Evolutionary conservation across 805 yeast species (phyloP).

Genomic region (Saccharomycopsis vini): DNA sequence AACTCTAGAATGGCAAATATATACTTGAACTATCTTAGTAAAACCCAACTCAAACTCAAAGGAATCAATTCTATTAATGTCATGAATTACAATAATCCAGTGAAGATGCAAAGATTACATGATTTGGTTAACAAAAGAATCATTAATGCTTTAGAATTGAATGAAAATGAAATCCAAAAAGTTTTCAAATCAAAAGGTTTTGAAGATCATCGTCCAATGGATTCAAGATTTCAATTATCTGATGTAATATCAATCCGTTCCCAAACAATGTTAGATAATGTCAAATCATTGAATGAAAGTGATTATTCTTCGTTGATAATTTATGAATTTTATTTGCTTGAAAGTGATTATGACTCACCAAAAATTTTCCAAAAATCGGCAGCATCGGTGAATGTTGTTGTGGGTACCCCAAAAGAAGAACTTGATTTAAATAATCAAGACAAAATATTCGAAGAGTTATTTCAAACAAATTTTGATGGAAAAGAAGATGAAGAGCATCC

Average conservation of each 20-base stretch:
- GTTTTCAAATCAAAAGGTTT: background rate
- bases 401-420: slow-evolving; percentile 7
- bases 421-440: background rate
- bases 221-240: slow-evolving; percentile 6
- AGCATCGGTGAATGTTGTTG: slow-evolving; percentile 9
- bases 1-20: background rate
- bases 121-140: slow-evolving; percentile 7
- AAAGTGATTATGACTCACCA: slow-evolving; percentile 5
- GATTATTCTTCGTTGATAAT: slow-evolving; percentile 4
- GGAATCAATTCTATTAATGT: slow-evolving; percentile 1
- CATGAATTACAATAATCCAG: slow-evolving; percentile 8
- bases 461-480: slow-evolving; percentile 3
- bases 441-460: slow-evolving; percentile 6
- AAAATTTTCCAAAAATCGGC: background rate
- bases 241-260: slow-evolving; percentile 2
- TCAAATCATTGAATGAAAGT: background rate
- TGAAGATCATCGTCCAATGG: slow-evolving; percentile 13
- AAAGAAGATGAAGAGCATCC: slow-evolving; percentile 6
- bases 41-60: slow-evolving; percentile 1
- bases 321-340: slow-evolving; percentile 11
- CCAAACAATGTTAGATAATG: background rate
- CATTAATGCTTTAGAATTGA: slow-evolving; percentile 12
- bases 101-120: slow-evolving; percentile 9
- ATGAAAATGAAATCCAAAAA: slow-evolving; percentile 11
- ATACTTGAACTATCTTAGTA: slow-evolving; percentile 6